A percentile compares a stretch with the other conserved stretches of the same genome.
Conservation (phyloP, 208 protist species). For the Trichomonas gallinae region DNA sequence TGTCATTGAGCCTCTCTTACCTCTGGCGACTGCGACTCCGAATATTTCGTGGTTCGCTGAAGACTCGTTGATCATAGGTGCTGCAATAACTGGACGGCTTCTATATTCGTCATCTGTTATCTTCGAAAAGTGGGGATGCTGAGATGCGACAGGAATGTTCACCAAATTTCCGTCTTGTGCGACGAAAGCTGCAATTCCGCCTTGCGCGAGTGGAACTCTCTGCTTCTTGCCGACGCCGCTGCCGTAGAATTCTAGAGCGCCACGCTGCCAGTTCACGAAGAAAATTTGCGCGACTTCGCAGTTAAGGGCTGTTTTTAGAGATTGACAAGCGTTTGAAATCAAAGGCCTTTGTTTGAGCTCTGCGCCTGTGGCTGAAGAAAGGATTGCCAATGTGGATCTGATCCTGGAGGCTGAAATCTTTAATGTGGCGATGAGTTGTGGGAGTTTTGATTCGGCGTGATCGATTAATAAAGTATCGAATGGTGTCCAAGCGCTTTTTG, state of each 20-base stretch:
- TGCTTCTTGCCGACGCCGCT: neutral
- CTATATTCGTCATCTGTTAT: neutral
- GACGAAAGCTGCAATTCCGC: neutral
- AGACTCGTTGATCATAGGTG: conserved; percentile 12
- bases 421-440: neutral
- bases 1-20: neutral
- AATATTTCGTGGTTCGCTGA: conserved; percentile 16
- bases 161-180: neutral
- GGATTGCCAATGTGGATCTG: neutral
- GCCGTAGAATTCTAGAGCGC: neutral
- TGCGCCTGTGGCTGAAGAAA: neutral
- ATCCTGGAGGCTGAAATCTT: neutral
- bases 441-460: neutral
- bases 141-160: neutral
- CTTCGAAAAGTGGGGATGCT: neutral
- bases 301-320: neutral
- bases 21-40: neutral
- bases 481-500: neutral
- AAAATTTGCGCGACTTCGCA: conserved; percentile 19
- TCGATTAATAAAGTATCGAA: neutral
- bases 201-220: neutral
- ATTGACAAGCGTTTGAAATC: conserved; percentile 17
- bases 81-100: neutral
- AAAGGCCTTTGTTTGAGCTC: neutral
- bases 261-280: neutral